Conservation (phyloP, 1,139 yeast species). For the Magnusiomyces sp. region DNA sequence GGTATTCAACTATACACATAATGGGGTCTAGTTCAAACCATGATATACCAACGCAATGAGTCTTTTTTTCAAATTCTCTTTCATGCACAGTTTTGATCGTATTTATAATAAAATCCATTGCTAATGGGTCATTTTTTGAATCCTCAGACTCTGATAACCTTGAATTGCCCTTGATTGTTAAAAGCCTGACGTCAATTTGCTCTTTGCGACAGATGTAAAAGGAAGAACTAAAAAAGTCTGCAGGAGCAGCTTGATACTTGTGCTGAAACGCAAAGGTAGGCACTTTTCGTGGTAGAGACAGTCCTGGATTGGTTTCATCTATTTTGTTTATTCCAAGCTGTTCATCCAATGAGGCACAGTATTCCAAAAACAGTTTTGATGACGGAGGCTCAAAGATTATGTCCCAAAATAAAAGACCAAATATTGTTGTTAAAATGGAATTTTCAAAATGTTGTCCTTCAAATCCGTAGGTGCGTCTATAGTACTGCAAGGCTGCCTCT, state of each 20-base stretch:
- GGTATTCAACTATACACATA: conserved; percentile 23
- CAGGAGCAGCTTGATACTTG: conserved; percentile 30
- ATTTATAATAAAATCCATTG: too few species aligned
- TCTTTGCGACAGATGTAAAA: conserved; percentile 19
- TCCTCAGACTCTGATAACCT: too few species aligned
- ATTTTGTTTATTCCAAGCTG: background rate
- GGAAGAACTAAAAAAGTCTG: conserved; percentile 23
- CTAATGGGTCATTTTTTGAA: too few species aligned
- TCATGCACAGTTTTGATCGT: conserved; percentile 8
- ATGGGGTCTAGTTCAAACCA: conserved; percentile 28
- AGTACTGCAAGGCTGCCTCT: conserved; percentile 28
- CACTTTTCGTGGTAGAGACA: conserved; percentile 10
- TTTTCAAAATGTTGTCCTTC: conserved; percentile 33
- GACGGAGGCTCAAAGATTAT: conserved; percentile 21
- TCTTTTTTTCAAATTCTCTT: conserved; percentile 15
- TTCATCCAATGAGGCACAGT: background rate
- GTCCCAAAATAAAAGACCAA: conserved; percentile 28
- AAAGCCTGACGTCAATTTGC: conserved; percentile 20
- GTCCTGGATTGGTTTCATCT: conserved; percentile 12
- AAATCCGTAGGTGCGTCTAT: conserved; percentile 25
- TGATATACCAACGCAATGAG: conserved; percentile 26
- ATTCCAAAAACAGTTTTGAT: too few species aligned
- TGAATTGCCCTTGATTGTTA: conserved; percentile 1
- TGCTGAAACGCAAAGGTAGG: conserved; percentile 24
- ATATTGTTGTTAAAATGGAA: conserved; percentile 27